These are phyloP conservation scores for Podospora pseudoanserina DNA, from an alignment of 495 filamentous ascomycete species.

Conservation along the genomic window DNA sequence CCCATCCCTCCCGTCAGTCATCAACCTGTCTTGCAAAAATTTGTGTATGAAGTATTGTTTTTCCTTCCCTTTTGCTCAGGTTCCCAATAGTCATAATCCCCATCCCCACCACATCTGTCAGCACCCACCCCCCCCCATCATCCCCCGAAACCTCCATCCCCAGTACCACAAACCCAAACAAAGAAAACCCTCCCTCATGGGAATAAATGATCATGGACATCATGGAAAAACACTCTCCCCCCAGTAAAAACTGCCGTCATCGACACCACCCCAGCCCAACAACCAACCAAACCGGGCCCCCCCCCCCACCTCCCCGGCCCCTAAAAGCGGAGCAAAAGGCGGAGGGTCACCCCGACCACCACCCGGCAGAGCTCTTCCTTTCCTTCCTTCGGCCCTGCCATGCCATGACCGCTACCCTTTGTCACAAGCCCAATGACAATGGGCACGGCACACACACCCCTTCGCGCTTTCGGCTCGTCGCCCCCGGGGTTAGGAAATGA, in stretches of 20 bases:
- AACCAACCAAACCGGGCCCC: background rate
- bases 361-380: background rate
- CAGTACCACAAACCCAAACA: background rate
- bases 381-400: background rate
- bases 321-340: background rate
- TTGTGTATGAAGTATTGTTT: background rate
- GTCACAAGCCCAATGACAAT: background rate
- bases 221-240: background rate
- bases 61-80: background rate
- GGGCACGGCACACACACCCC: too few relatives aligned
- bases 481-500: background rate
- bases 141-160: background rate
- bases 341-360: background rate
- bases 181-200: background rate
- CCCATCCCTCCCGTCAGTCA: background rate
- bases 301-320: too few relatives aligned
- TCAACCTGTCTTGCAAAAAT: background rate
- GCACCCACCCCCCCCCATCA: background rate
- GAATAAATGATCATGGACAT: slow-evolving; percentile 3
- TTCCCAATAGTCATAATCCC: background rate
- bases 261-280: background rate
- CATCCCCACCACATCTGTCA: background rate
- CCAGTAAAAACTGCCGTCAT: background rate
- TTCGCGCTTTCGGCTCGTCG: background rate
- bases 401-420: background rate